Conservation (phyloP, 192 early-diverging fungal species). For the Nowakowskiella sp. region DNA sequence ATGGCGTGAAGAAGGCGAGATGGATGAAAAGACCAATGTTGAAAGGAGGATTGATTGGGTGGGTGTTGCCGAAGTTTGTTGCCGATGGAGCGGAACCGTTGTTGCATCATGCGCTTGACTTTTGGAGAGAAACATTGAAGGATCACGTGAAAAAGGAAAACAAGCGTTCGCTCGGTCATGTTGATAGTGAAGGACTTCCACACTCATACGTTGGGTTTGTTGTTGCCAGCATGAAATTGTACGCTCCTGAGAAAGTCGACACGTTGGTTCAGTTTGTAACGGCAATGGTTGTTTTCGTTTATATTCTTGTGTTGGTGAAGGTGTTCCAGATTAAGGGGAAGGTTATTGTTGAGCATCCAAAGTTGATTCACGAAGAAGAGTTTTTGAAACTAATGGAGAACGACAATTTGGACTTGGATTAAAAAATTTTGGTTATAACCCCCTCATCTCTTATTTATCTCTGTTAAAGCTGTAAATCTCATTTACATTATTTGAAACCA, state of each 20-base stretch:
- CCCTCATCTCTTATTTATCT: no score
- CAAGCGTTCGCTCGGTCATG: constrained; percentile 4
- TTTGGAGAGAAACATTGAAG: constrained; percentile 2
- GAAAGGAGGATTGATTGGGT: constrained; percentile 22
- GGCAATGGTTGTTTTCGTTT: constrained; percentile 32
- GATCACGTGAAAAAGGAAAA: background rate
- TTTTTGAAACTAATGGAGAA: no score
- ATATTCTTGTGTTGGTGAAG: constrained; percentile 25
- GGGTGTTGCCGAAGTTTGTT: constrained; percentile 30
- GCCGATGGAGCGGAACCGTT: constrained; percentile 34
- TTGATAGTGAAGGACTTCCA: constrained; percentile 15
- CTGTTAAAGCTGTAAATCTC: no score
- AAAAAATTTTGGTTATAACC: no score
- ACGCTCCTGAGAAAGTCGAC: constrained; percentile 32
- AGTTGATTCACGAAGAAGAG: constrained; percentile 31
- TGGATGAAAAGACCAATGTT: constrained; percentile 28
- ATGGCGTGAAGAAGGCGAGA: constrained; percentile 23
- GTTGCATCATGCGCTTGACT: constrained; percentile 25
- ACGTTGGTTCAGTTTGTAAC: constrained; percentile 28
- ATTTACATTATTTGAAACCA: no score
- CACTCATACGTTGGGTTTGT: constrained; percentile 17
- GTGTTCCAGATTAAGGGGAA: constrained; percentile 32
- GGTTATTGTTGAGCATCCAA: constrained; percentile 35
- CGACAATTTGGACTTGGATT: no score
- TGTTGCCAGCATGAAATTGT: constrained; percentile 27